Evolutionary conservation across 176 grass and related monocot genomes (phyloP), one percentile per base, ranked within the genome.

Genomic region (Aegilops longissima): DNA sequence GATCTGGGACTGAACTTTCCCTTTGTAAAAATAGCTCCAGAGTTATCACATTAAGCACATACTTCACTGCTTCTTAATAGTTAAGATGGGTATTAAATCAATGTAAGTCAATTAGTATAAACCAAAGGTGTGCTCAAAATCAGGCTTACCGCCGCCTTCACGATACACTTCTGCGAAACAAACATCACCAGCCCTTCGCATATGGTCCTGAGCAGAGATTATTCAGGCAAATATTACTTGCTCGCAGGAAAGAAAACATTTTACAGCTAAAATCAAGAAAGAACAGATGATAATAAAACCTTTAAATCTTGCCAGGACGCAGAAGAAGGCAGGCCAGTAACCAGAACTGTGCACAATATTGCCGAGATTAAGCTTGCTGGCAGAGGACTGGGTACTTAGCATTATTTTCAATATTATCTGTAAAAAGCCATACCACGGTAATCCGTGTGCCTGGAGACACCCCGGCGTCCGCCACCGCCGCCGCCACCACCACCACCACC

Each of bases 281-380:
- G 54, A 73, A 18, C 35, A 40, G 16, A 21, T 73, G 73, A 20
- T 1, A 14, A 12, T 47, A 87, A 87, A 73, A 99, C 97, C 97
- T 99, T 99, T 58, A 99, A 81, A 81, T 99, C 97, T 87, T 99
- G 97, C 97, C 97, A 99, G 13, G 97, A 99, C 33, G 94, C 97
- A 93, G 97, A 96, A 68, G 94, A 96, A 87, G 97, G 97, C 69
- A 99, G 75, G 56, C 97, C 97, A 30, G 83, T 87, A 30, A 99
- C 92, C 74, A 93, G 68, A 73, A 99, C 97, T 99, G 83, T 82
- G 65, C 4, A 64, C n/a, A 17, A 33, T 67, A 44, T 49, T 35
- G 39, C 9, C 83, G n/a, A 75, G n/a, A 69, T 72, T 79, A 45
- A 74, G 49, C 9, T 20, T 44, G 69, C 56, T 30, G 3, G 17